Conservation (phyloP, 164 flowering plant species). For the Amborella trichopoda region DNA sequence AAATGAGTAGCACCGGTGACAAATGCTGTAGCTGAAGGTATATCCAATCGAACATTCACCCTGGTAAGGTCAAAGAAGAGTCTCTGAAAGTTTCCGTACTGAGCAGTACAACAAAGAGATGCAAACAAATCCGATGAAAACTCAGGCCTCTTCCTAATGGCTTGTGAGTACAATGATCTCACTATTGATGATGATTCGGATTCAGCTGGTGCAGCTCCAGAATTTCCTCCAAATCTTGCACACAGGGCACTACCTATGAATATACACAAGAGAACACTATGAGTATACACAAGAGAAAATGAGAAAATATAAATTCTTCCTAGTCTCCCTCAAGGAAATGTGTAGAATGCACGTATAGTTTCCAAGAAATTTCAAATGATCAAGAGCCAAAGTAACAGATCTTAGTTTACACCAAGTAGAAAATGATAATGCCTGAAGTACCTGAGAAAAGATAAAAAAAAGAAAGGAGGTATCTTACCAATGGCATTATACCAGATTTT, state of each 20-base stretch:
- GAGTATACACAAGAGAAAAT: too few species aligned
- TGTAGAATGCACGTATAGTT: too few species aligned
- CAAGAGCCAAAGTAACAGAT: too few species aligned
- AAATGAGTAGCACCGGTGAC: slow-evolving; percentile 37
- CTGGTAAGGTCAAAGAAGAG: slow-evolving; percentile 66
- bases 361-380: too few species aligned
- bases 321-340: too few species aligned
- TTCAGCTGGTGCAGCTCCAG: slow-evolving; percentile 21
- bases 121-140: slow-evolving; percentile 65
- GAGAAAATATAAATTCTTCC: too few species aligned
- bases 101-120: slow-evolving; percentile 59
- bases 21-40: slow-evolving; percentile 61
- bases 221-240: slow-evolving; percentile 43
- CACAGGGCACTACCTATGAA: slow-evolving; percentile 48
- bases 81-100: slow-evolving; percentile 83
- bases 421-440: too few species aligned
- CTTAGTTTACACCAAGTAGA: too few species aligned
- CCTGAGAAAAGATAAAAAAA: too few species aligned
- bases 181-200: slow-evolving; percentile 16
- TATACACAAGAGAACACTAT: too few species aligned
- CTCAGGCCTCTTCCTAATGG: slow-evolving; percentile 27
- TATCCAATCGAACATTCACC: slow-evolving; percentile 48
- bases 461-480: too few species aligned
- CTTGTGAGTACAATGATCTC: slow-evolving; percentile 19
- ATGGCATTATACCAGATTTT: too few species aligned